Evolutionary conservation across 106 monocot species (phyloP).

Genomic region (Xerophyta viscosa): DNA sequence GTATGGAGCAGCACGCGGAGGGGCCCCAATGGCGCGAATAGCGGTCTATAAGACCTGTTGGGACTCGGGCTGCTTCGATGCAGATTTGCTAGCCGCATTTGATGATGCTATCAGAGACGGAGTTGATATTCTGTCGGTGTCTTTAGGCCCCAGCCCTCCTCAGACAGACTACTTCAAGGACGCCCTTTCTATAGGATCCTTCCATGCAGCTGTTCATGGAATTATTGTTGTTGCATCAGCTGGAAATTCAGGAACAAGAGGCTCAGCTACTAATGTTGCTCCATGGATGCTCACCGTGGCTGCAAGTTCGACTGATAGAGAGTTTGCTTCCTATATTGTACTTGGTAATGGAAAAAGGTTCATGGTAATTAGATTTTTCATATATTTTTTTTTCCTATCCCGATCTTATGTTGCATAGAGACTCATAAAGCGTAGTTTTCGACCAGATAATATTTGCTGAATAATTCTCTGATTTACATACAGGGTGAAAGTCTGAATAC

Average conservation of each 20-base stretch:
- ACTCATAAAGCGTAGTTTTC: no score
- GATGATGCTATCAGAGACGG: slow-evolving; percentile 83
- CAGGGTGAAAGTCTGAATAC: slow-evolving; percentile 91
- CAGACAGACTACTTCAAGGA: slow-evolving; percentile 82
- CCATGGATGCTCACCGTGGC: slow-evolving; percentile 94
- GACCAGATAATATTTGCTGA: no score
- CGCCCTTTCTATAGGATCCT: slow-evolving; percentile 78
- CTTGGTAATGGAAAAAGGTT: slow-evolving; percentile 58
- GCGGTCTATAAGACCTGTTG: slow-evolving; percentile 90
- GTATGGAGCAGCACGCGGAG: slow-evolving; percentile 64
- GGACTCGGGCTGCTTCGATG: slow-evolving; percentile 88
- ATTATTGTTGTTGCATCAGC: slow-evolving; percentile 78
- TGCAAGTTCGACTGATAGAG: slow-evolving; percentile 79
- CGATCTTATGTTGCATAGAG: no score
- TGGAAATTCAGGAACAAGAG: slow-evolving; percentile 67
- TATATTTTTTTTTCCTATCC: no score
- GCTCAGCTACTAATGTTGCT: slow-evolving; percentile 83
- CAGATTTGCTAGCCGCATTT: slow-evolving; percentile 83
- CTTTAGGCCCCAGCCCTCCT: slow-evolving; percentile 65
- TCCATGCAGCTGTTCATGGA: slow-evolving; percentile 63
- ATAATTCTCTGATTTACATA: no score
- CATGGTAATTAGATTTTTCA: slow-evolving; percentile 33
- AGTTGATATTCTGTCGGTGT: slow-evolving; percentile 78
- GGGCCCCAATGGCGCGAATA: slow-evolving; percentile 75
- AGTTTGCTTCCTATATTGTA: slow-evolving; percentile 55